Evolutionary conservation across 176 grass and related monocot species (phyloP).

Genomic region (Lolium multiflorum): DNA sequence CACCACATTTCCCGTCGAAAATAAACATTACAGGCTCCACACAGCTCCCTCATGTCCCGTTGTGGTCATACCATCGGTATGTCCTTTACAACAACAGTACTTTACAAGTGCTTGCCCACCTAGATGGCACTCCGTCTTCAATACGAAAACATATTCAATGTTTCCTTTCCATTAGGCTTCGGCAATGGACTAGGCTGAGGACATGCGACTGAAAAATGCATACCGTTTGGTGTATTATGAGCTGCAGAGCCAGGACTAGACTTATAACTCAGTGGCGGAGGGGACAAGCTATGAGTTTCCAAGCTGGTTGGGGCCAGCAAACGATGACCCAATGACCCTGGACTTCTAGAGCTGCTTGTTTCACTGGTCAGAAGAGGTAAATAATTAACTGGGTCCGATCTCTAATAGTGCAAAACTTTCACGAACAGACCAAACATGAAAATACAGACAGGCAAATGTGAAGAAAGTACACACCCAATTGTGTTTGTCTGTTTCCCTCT

Average conservation of each 20-base stretch:
- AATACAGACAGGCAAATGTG: neutral
- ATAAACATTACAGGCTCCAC: constrained; percentile 46
- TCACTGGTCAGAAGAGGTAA: constrained; percentile 32
- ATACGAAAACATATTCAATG: constrained; percentile 44
- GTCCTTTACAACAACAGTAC: constrained; percentile 28
- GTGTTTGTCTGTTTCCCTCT: constrained; percentile 59
- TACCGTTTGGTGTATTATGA: constrained; percentile 36
- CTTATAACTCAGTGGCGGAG: constrained; percentile 39
- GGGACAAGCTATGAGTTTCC: constrained; percentile 52
- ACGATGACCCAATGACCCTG: constrained; percentile 54
- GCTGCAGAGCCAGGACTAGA: constrained; percentile 57
- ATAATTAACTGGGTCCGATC: constrained; percentile 13
- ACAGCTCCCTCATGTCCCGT: constrained; percentile 1
- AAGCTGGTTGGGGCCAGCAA: constrained; percentile 40
- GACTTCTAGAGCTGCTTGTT: constrained; percentile 52
- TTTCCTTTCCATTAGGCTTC: constrained; percentile 57
- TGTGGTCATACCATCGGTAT: neutral
- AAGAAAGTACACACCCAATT: constrained; percentile 48
- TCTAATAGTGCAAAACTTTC: constrained; percentile 14
- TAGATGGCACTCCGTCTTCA: constrained; percentile 9
- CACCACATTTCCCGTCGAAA: constrained; percentile 27
- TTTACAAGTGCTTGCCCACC: neutral
- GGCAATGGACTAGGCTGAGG: constrained; percentile 50
- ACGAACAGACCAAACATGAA: constrained; percentile 21
- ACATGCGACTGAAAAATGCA: constrained; percentile 47